These are phyloP conservation scores for Russula lepida DNA, from an alignment of 768 basidiomycete genomes.

Conservation along the genomic window DNA sequence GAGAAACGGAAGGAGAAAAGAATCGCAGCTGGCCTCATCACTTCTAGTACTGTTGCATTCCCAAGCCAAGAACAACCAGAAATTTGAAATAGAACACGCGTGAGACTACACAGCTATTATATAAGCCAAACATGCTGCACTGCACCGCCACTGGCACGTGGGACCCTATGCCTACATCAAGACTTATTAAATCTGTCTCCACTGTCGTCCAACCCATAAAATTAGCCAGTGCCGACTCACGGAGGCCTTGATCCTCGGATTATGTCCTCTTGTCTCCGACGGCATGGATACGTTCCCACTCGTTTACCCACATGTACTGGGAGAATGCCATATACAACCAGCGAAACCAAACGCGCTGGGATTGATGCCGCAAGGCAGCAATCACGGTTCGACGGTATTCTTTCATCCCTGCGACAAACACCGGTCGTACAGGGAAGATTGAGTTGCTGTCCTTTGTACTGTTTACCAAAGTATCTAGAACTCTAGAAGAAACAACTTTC, in stretches of 20 bases:
- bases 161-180: too few species aligned
- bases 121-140: neutral
- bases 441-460: neutral
- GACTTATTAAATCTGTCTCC: neutral
- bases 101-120: neutral
- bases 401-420: constrained; percentile 48
- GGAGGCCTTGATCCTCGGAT: neutral
- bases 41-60: neutral
- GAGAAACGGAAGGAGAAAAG: neutral
- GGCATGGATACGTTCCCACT: constrained; percentile 52
- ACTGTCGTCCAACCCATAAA: neutral
- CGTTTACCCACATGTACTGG: constrained; percentile 90
- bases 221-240: neutral
- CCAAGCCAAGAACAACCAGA: too few species aligned
- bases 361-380: constrained; percentile 66
- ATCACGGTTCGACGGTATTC: constrained; percentile 49
- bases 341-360: constrained; percentile 85
- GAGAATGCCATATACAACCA: constrained; percentile 77
- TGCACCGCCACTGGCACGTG: neutral
- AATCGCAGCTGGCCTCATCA: neutral
- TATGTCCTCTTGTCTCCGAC: neutral
- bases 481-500: constrained; percentile 25
- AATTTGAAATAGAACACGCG: too few species aligned
- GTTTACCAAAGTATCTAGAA: constrained; percentile 6
- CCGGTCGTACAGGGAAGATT: constrained; percentile 24